Conservation (phyloP, 257 asterid species). For the Misopates orontium region DNA sequence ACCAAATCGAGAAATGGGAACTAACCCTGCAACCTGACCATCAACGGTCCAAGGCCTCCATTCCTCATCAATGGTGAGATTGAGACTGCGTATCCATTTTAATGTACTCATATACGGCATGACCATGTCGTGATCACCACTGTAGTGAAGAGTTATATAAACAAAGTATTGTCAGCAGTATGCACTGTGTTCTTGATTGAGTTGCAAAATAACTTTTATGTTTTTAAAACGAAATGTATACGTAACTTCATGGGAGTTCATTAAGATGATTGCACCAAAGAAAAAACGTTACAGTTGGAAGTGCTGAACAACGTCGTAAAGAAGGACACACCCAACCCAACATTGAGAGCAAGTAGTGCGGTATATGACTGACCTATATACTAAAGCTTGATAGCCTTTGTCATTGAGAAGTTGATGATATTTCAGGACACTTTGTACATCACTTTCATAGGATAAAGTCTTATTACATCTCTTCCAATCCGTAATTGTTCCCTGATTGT, state of each 20-base stretch:
- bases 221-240: too few relatives aligned
- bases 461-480: conserved; percentile 42
- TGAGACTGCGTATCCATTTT: conserved; percentile 25
- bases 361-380: conserved; percentile 40
- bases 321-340: too few relatives aligned
- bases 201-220: too few relatives aligned
- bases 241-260: too few relatives aligned
- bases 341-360: too few relatives aligned
- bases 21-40: conserved; percentile 53
- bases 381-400: conserved; percentile 46
- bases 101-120: conserved; percentile 24
- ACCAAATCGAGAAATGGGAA: not conserved
- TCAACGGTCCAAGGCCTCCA: conserved; percentile 39
- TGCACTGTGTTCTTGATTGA: too few relatives aligned
- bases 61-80: conserved; percentile 17
- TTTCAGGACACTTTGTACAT: conserved; percentile 25
- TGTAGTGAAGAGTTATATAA: not conserved
- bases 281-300: too few relatives aligned
- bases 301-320: too few relatives aligned
- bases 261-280: too few relatives aligned
- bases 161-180: too few relatives aligned
- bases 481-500: conserved; percentile 36
- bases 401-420: conserved; percentile 32
- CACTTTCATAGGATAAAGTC: conserved; percentile 16
- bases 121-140: conserved; percentile 31